Evolutionary conservation across 1,284 basidiomycete species (phyloP), one percentile per base, ranked within the genome.

Genomic region (Cystobasidium slooffiae): DNA sequence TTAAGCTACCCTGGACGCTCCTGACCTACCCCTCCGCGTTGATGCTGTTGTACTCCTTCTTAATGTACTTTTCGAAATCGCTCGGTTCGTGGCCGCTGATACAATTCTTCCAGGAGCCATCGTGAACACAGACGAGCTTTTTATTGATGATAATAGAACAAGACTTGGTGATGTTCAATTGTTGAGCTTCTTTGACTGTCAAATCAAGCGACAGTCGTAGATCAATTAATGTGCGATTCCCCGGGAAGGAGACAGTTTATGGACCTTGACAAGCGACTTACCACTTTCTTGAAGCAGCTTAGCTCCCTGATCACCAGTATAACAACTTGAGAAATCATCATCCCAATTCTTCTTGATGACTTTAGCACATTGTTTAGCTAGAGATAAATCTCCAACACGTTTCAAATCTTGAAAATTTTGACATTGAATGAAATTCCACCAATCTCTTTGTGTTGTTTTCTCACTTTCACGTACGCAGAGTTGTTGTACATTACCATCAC

Each of bases 401-500:
- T 72, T 67, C 20, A 65, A 43, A 44, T 24, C 31, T 44, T 64
- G 37, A 44, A 76, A 77, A 56, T 77, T 74, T 61, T 76, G 74
- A 49, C 77, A 77, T 37, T 69, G 68, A 24, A 78, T 52, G 51
- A 78, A 77, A 4, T 68, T 68, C 75, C 68, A 79, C 77, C 76
- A 78, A 22, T 72, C 68, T 2, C 68, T 49, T 58, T 78, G 77
- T 12, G 43, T 43, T 20, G 20, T 31, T 16, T 63, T 56, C 10
- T 68, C 51, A 49, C 68, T 51, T 44, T 47, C 53, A 47, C 66
- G 69, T n/a, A 65, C 75, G 43, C 78, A 79, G 18, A 79, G 75
- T 64, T 79, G 78, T 59, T 79, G 78, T 10, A 78, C 72, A 46
- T 79, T 78, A 31, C 76, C 78, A 24, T 65, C 22, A 55, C 78